Evolutionary conservation across 352 stramenopile genomes (phyloP), one percentile per base, ranked within the genome.

Genomic region (Globisporangium splendens): DNA sequence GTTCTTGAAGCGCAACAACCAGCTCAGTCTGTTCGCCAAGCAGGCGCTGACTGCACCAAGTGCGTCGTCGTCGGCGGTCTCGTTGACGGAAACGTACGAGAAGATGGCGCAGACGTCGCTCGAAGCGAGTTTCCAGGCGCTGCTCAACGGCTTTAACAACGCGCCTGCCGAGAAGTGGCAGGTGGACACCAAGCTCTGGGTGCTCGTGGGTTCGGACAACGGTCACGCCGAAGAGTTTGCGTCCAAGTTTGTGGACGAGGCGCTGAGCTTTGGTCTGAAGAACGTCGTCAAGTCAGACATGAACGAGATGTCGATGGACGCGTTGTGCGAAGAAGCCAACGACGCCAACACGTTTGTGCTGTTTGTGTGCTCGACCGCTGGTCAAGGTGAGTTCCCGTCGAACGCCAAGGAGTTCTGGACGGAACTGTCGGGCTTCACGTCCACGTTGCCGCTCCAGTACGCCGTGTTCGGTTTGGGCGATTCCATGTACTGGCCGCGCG

Each of bases 1-100:
- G 33, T 97, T 97, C 75, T 68, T 97, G 42, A 77, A 92, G 62
- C 80, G 89, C 56, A 93, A 96, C 65, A 93, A 93, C 67, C 86
- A 95, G 63, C 76, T 97, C 12, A 96, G 91, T 64, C 62, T 97
- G 47, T 89, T 94, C 56, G 91, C 90, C 38, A 86, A 86, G 59
- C 79, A 96, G 62, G 76, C 79, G 8, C 52, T 89, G 44, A 81
- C 66, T 28, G 62, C 59, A 7, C 68, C 78, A 0, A 50, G 62
- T 10, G 50, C 66, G 8, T 55, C 57, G 15, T 44, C 49, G 8
- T 52, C 60, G 15, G 49, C 49, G 8, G 47, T 47, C 8, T 88
- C 80, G 2, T 66, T 88, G 3, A 80, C 72, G 53, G 76, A 86
- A 49, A 82, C 86, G 66, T 89, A 88, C 62, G 68, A 93, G 39